phyloP scores from a whole-genome alignment of 345 rosid genomes.

The Hevea brasiliensis region DNA sequence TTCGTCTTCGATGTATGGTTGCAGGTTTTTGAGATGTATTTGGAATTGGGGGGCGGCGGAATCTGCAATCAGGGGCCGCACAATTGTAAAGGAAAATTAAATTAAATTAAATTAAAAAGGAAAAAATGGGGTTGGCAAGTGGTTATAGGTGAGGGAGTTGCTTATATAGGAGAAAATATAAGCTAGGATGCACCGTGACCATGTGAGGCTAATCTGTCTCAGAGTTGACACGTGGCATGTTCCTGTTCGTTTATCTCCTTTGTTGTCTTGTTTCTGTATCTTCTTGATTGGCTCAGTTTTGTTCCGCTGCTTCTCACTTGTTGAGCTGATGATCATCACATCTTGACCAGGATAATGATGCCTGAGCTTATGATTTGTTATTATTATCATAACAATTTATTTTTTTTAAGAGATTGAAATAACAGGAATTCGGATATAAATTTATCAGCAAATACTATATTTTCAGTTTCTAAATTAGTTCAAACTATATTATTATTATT shows the following conservation, averaged over 20 bases:
- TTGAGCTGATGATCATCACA: background rate
- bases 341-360: background rate
- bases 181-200: background rate
- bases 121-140: conserved; percentile 17
- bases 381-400: too few species aligned
- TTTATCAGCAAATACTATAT: too few species aligned
- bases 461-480: too few species aligned
- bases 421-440: too few species aligned
- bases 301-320: background rate
- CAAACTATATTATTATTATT: too few species aligned
- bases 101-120: background rate
- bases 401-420: too few species aligned
- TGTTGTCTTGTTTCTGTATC: background rate
- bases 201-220: background rate
- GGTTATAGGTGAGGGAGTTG: conserved; percentile 6
- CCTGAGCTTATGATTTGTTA: background rate
- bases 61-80: conserved; percentile 20
- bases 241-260: background rate
- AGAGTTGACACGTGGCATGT: conserved; percentile 9
- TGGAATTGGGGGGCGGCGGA: background rate
- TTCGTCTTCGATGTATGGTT: background rate
- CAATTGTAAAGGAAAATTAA: conserved; percentile 7
- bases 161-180: background rate
- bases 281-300: background rate
- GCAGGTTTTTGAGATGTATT: background rate